Conservation (phyloP, 108 stramenopile species). For the Cyclotella choctawhatcheeana region DNA sequence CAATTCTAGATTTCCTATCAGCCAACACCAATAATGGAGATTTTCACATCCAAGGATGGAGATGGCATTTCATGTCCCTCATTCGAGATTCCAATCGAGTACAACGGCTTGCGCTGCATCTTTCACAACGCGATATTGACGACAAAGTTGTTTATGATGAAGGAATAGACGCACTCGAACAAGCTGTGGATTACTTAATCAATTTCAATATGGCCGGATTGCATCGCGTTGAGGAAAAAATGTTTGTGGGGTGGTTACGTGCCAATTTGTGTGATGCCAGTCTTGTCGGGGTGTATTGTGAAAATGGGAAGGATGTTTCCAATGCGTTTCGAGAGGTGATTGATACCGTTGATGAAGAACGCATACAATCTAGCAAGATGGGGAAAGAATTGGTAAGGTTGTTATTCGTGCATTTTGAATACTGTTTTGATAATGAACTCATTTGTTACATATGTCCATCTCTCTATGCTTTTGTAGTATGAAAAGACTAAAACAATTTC, state of each 20-base stretch:
- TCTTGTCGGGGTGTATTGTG: constrained; percentile 15
- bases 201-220: constrained; percentile 82
- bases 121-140: constrained; percentile 11
- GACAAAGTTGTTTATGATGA: neutral
- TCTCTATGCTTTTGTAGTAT: neutral
- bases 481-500: constrained; percentile 12
- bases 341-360: constrained; percentile 56
- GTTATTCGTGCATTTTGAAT: no score
- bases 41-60: constrained; percentile 85
- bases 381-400: constrained; percentile 48
- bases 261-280: constrained; percentile 40
- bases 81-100: constrained; percentile 67
- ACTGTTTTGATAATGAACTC: neutral
- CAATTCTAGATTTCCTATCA: constrained; percentile 13
- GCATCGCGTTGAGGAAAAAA: constrained; percentile 61
- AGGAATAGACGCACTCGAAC: constrained; percentile 26
- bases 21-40: neutral
- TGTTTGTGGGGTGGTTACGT: constrained; percentile 77
- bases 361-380: constrained; percentile 39
- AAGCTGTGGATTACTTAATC: constrained; percentile 66
- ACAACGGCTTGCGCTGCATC: constrained; percentile 43
- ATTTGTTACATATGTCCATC: neutral
- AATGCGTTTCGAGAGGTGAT: constrained; percentile 60
- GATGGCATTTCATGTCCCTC: constrained; percentile 82
- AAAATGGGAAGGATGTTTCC: constrained; percentile 21